phyloP scores from a whole-genome alignment of 2,329 filamentous ascomycete species.

The Colletotrichum sublineola region DNA sequence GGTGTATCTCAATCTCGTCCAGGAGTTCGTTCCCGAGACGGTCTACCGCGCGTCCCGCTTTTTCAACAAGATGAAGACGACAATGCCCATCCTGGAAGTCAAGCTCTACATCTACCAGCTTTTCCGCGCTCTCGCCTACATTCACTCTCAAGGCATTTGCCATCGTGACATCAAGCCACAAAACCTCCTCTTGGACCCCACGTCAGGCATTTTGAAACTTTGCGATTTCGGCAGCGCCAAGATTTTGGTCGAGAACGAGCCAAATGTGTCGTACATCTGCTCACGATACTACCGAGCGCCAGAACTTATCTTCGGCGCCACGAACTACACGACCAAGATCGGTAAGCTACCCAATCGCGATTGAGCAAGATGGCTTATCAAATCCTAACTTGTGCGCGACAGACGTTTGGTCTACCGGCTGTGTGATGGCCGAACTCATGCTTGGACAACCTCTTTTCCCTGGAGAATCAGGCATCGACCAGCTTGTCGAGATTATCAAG shows the following conservation, averaged over 20 bases:
- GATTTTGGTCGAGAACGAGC: conserved; percentile 98
- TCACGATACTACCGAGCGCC: conserved; percentile 98
- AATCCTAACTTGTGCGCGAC: conserved; percentile 35
- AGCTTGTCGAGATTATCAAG: conserved; percentile 99
- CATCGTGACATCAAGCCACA: conserved; percentile 99
- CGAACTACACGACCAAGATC: conserved; percentile 99
- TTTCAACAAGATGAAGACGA: conserved; percentile 99
- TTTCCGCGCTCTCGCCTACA: conserved; percentile 97
- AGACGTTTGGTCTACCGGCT: conserved; percentile 99
- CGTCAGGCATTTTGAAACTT: conserved; percentile 92
- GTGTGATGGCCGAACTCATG: conserved; percentile 99
- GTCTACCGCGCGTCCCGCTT: conserved; percentile 98
- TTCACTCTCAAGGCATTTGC: conserved; percentile 99
- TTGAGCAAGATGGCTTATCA: not conserved
- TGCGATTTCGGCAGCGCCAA: conserved; percentile 99
- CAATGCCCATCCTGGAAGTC: conserved; percentile 98
- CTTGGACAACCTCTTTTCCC: conserved; percentile 97
- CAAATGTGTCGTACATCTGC: conserved; percentile 99
- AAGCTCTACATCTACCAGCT: conserved; percentile 99
- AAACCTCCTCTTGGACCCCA: conserved; percentile 93
- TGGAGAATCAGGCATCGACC: conserved; percentile 97
- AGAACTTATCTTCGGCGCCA: conserved; percentile 97
- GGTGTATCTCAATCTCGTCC: conserved; percentile 97
- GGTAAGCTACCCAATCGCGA: conserved; percentile 70
- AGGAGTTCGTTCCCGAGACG: conserved; percentile 98